A percentile compares a stretch with the other conserved stretches of the same genome.
These are phyloP conservation scores for Coccomyxa sp. DNA, from an alignment of 139 green algal species.

Conservation along the genomic window DNA sequence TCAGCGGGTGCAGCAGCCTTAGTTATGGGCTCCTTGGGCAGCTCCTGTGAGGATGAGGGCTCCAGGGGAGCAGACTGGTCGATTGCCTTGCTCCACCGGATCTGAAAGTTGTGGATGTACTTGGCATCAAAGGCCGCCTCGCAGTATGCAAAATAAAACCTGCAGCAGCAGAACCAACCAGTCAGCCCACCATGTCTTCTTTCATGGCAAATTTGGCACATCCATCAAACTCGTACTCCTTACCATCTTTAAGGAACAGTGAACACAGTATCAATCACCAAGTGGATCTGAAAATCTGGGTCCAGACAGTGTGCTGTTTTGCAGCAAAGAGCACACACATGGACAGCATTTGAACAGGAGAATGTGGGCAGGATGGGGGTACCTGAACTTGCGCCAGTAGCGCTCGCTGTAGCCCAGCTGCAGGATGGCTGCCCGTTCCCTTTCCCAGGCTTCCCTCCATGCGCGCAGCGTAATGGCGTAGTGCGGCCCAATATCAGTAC, in stretches of 20 bases:
- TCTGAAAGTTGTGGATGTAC: constrained; percentile 87
- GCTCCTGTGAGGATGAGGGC: background rate
- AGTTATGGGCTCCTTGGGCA: background rate
- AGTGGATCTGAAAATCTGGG: no score
- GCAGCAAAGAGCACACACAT: no score
- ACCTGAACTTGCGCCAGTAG: constrained; percentile 85
- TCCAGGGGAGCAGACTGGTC: background rate
- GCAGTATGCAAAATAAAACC: constrained; percentile 95
- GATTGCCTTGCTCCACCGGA: constrained; percentile 63
- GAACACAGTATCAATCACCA: no score
- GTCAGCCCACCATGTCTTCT: background rate
- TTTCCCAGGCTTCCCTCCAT: constrained; percentile 64
- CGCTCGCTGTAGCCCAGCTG: constrained; percentile 66
- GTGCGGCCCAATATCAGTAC: constrained; percentile 80
- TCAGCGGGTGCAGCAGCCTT: background rate
- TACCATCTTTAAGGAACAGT: no score
- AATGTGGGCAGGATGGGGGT: background rate
- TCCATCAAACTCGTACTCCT: no score
- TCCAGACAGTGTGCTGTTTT: no score
- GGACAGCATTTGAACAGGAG: no score
- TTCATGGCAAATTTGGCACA: no score
- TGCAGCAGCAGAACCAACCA: constrained; percentile 2
- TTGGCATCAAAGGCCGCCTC: constrained; percentile 81
- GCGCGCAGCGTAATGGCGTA: constrained; percentile 85
- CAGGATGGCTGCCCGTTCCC: constrained; percentile 36